Conservation (phyloP, 2,329 filamentous ascomycete species). For the Ambrosiella cleistominuta region DNA sequence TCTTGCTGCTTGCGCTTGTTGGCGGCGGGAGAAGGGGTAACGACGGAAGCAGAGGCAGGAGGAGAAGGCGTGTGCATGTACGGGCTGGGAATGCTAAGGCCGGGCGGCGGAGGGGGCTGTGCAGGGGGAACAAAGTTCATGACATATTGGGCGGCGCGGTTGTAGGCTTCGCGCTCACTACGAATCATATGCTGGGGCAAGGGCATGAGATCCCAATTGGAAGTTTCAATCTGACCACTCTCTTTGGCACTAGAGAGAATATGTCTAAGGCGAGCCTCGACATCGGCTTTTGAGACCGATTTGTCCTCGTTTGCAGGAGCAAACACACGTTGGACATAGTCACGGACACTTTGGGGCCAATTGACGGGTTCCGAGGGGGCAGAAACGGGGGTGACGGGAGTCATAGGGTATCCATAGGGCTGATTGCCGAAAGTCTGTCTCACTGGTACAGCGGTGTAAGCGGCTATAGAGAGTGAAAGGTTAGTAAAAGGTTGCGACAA, state of each 20-base stretch:
- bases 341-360: slow-evolving; percentile 68
- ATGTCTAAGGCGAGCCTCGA: slow-evolving; percentile 69
- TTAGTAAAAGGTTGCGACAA: slow-evolving; percentile 8
- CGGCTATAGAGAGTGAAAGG: slow-evolving; percentile 25
- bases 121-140: slow-evolving; percentile 18
- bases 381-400: slow-evolving; percentile 15
- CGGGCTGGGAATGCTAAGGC: slow-evolving; percentile 15
- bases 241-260: slow-evolving; percentile 74
- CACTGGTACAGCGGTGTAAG: slow-evolving; percentile 44
- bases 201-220: slow-evolving; percentile 70
- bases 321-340: slow-evolving; percentile 82
- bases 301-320: slow-evolving; percentile 50
- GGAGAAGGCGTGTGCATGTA: slow-evolving; percentile 14
- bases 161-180: slow-evolving; percentile 35
- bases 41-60: slow-evolving; percentile 17
- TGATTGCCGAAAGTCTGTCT: slow-evolving; percentile 36
- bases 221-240: slow-evolving; percentile 47
- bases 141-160: neutral
- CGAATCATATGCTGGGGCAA: slow-evolving; percentile 72
- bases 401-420: slow-evolving; percentile 19
- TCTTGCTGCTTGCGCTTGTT: slow-evolving; percentile 36
- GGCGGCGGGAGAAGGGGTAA: slow-evolving; percentile 31
- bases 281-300: slow-evolving; percentile 46
- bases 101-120: neutral
- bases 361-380: slow-evolving; percentile 33